Base-by-base conservation (phyloP, 1,284 basidiomycete species). In the Ustilago crameri region DNA sequence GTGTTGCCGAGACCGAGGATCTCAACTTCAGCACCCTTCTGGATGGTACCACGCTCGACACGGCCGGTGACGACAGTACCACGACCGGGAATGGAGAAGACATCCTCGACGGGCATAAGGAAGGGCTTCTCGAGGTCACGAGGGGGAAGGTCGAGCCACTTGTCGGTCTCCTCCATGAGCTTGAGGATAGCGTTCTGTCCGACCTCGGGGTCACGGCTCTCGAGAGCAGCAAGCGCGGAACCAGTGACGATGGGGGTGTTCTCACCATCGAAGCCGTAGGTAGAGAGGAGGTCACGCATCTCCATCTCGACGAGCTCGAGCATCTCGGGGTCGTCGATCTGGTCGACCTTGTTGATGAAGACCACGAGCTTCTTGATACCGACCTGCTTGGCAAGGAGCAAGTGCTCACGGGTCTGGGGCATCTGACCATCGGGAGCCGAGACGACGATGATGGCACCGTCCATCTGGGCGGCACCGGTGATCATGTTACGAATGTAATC, bases 221-320 rank as follows among this genome's bases (percentile, higher is more conserved):
- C 93, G 67, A 99, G 88, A 55, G 95, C 95, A 66, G 94, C 93
- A 56, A 99, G 87, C 62, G 96, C 96, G 35, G 94, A 95, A 55
- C 96, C 96, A 90, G 93, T 93, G 80, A 98, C 85, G 82, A 99
- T 96, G 38, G 96, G 96, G 0, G 96, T 98, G 81, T 91, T 89
- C 85, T 99, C 96, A 65, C 96, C 96, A 80, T 98, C 95, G 76
- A 92, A 99, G 82, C 93, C 93, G 80, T 85, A 85, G 26, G 90
- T 91, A 24, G 89, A 86, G 46, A 99, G 88, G n/a, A 99, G 87
- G 83, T 99, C 96, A 60, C 96, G 91, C 91, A 99, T 99, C 88
- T 99, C 96, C 95, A 99, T 98, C 82, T 99, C 96, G 71, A 99
- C 96, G 61, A 98, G 91, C 87, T 98, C 94, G 65, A 98, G 87